These are phyloP conservation scores for Dillenia suffruticosa DNA, from an alignment of 164 flowering plant genomes.

Conservation along the genomic window DNA sequence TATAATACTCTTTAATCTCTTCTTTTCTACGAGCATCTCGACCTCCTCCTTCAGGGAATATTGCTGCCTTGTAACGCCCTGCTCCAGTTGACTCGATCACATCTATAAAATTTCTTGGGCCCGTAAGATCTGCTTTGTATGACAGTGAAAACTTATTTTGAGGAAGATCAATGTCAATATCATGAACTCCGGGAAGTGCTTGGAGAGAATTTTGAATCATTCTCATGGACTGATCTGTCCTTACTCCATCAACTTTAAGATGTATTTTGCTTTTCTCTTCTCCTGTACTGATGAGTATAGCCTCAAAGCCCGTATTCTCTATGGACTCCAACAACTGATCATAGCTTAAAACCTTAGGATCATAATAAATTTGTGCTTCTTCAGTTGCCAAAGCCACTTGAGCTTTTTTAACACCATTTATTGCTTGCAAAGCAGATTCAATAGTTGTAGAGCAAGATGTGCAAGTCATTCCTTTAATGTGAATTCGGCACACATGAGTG, in stretches of 20 bases:
- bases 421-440: slow-evolving; percentile 45
- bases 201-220: slow-evolving; percentile 50
- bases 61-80: slow-evolving; percentile 47
- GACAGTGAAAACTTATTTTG: slow-evolving; percentile 48
- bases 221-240: slow-evolving; percentile 31
- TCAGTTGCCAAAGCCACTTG: slow-evolving; percentile 80
- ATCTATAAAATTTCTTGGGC: slow-evolving; percentile 65
- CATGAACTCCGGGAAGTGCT: slow-evolving; percentile 68
- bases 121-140: slow-evolving; percentile 66
- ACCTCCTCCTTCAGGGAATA: slow-evolving; percentile 52
- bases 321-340: slow-evolving; percentile 43
- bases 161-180: slow-evolving; percentile 30
- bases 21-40: slow-evolving; percentile 38
- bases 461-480: slow-evolving; percentile 80
- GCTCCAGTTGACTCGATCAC: slow-evolving; percentile 57
- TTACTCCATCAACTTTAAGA: slow-evolving; percentile 58
- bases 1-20: slow-evolving; percentile 57
- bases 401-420: slow-evolving; percentile 61
- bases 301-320: slow-evolving; percentile 71
- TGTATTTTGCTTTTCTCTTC: slow-evolving; percentile 54
- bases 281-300: slow-evolving; percentile 58
- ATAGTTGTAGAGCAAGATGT: slow-evolving; percentile 70
- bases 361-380: slow-evolving; percentile 66
- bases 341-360: slow-evolving; percentile 41
- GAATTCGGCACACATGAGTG: slow-evolving; percentile 50